Base-by-base conservation (phyloP, 768 basidiomycete species). In the Psilocybe tampanensis region DNA sequence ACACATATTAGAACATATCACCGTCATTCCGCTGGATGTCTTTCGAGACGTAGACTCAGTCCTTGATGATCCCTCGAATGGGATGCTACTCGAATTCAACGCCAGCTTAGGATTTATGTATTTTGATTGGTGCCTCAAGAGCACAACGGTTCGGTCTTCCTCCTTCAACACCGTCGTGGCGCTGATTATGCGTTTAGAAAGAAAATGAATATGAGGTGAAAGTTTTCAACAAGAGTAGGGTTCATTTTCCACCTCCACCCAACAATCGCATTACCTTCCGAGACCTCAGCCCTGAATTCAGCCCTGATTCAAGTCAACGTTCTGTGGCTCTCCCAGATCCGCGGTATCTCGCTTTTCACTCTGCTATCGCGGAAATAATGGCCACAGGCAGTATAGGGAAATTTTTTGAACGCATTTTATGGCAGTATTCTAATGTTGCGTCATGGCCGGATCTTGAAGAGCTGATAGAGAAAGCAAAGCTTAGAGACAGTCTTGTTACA, bases 301-400 rank as follows among this genome's bases (percentile, higher is more conserved):
- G 29, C 49, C 42, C 42, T 13, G 47, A 15, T 44, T 50, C 52
- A 44, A 55, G 42, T 52, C 17, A 19, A 49, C 9, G 29, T 29
- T 12, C 41, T 19, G 51, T 59, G n/a, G 12, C 15, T 48, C 52
- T 60, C 9, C 62, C 61, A 17, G 56, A 60, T 55, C 58, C 61
- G 17, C 52, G 42, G 19, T 59, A 53, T 56, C 47, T 59, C 44
- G 60, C 34, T 7, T 62, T 62, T 29, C 61, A 62, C 42, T 59
- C 64, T 32, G 64, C 57, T 21, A 54, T 61, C n/a, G 59, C 64
- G 21, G 57, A 15, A 43, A 53, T 62, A 42, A 39, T 64, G 64
- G 3, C 6, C 15, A 13, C n/a, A 13, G 15, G 36, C 15, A 13
- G 36, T 39, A 13, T 13, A n/a, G 36, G 61, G 12, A 52, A 50